These are phyloP conservation scores for Aspergillus felis DNA, from an alignment of 2,329 filamentous ascomycete species.

Conservation along the genomic window DNA sequence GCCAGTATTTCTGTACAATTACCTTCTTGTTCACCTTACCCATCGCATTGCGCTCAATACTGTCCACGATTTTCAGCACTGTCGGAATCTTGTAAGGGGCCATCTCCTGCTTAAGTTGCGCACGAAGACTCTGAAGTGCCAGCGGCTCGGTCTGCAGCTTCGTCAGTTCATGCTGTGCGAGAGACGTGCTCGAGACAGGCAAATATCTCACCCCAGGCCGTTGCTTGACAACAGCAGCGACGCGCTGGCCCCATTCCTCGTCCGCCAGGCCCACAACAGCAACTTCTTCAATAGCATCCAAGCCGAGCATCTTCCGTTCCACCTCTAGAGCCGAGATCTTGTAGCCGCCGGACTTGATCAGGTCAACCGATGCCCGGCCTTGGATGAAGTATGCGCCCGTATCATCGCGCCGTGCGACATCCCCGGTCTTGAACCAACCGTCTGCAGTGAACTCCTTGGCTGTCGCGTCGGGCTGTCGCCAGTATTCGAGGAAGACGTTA, in stretches of 20 bases:
- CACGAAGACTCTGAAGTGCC: constrained; percentile 30
- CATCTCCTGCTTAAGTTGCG: constrained; percentile 45
- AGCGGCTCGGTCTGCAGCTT: constrained; percentile 20
- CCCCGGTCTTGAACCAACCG: constrained; percentile 50
- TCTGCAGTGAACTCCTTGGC: constrained; percentile 44
- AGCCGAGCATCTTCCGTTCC: constrained; percentile 49
- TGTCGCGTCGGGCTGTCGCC: constrained; percentile 44
- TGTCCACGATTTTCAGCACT: constrained; percentile 73
- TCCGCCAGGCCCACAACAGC: constrained; percentile 53
- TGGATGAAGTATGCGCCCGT: constrained; percentile 50
- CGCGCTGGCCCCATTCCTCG: constrained; percentile 53
- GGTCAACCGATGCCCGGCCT: constrained; percentile 50
- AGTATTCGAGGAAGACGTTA: constrained; percentile 43
- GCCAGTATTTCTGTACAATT: constrained; percentile 38
- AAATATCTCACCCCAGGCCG: constrained; percentile 29
- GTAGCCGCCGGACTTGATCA: constrained; percentile 55
- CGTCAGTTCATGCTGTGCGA: constrained; percentile 4
- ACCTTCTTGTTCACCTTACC: constrained; percentile 63
- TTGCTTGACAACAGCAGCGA: constrained; percentile 50
- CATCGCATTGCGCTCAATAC: constrained; percentile 64
- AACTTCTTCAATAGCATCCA: constrained; percentile 49
- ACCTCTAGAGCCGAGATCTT: constrained; percentile 55
- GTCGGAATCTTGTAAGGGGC: constrained; percentile 93
- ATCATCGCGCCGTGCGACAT: constrained; percentile 37
- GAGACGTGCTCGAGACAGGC: not conserved